phyloP scores from a whole-genome alignment of 2,329 filamentous ascomycete genomes.

The Trichoderma sp. region DNA sequence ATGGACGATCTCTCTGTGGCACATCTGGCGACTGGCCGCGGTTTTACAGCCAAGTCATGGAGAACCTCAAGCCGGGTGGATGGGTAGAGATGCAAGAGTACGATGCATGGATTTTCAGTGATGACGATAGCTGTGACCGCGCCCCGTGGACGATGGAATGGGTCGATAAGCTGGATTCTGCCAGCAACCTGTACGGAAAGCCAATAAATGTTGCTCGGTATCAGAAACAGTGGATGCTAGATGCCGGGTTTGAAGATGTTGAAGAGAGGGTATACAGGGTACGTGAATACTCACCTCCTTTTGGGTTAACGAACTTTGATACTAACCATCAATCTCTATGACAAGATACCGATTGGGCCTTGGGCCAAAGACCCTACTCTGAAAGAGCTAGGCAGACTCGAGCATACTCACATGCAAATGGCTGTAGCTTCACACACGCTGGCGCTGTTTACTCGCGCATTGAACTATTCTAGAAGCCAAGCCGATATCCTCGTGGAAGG shows the following conservation, averaged over 20 bases:
- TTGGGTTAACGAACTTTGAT: neutral
- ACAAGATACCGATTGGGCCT: constrained; percentile 42
- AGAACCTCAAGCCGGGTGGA: constrained; percentile 40
- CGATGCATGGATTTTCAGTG: constrained; percentile 43
- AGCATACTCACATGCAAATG: constrained; percentile 46
- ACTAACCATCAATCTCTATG: neutral
- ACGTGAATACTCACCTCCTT: neutral
- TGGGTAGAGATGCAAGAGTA: constrained; percentile 46
- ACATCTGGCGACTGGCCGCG: constrained; percentile 38
- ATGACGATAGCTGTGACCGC: constrained; percentile 42
- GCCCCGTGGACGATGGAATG: constrained; percentile 45
- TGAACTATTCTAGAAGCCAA: constrained; percentile 44
- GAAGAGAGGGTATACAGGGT: constrained; percentile 36
- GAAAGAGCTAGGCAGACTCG: constrained; percentile 42
- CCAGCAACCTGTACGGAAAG: constrained; percentile 42
- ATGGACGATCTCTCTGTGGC: constrained; percentile 38
- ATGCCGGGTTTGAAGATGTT: constrained; percentile 43
- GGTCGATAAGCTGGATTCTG: constrained; percentile 40
- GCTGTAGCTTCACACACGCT: constrained; percentile 46
- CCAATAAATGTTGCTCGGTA: constrained; percentile 42
- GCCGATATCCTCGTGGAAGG: constrained; percentile 46
- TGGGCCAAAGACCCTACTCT: constrained; percentile 42
- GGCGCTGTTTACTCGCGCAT: constrained; percentile 43
- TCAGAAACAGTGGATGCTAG: constrained; percentile 43
- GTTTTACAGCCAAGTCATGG: constrained; percentile 36